A percentile compares a stretch with the other conserved stretches of the same genome.
Conservation (phyloP, 495 filamentous ascomycete genomes). For the Hypoxylon lenormandii region DNA sequence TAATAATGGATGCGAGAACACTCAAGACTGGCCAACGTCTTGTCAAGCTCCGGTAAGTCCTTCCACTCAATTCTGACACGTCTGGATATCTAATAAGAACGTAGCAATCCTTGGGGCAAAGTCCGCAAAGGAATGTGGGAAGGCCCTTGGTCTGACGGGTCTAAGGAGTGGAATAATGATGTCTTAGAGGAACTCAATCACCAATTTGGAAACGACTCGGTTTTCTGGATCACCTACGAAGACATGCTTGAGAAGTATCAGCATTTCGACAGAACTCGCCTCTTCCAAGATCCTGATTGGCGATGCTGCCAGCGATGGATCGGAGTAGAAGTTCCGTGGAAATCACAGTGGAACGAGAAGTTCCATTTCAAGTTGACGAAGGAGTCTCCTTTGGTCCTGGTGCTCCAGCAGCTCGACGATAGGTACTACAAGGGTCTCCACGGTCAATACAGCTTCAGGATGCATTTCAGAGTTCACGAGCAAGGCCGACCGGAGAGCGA, state of each 20-base stretch:
- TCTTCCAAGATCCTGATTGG: slow-evolving; percentile 84
- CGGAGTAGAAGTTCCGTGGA: slow-evolving; percentile 86
- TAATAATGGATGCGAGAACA: slow-evolving; percentile 80
- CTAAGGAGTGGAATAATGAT: slow-evolving; percentile 92
- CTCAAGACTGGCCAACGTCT: slow-evolving; percentile 62
- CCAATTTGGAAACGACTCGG: slow-evolving; percentile 89
- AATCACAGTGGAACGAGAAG: slow-evolving; percentile 85
- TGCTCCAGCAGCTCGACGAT: slow-evolving; percentile 87
- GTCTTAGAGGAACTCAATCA: slow-evolving; percentile 86
- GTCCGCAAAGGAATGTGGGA: slow-evolving; percentile 78
- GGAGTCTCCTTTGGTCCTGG: slow-evolving; percentile 78
- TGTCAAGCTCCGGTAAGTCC: slow-evolving; percentile 59
- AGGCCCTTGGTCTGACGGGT: slow-evolving; percentile 88
- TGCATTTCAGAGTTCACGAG: slow-evolving; percentile 88
- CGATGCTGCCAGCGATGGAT: slow-evolving; percentile 89
- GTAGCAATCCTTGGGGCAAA: slow-evolving; percentile 85
- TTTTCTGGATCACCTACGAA: slow-evolving; percentile 76
- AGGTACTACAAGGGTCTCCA: slow-evolving; percentile 86
- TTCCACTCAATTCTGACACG: background rate
- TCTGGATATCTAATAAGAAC: slow-evolving; percentile 17
- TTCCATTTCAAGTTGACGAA: slow-evolving; percentile 81
- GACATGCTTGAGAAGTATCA: slow-evolving; percentile 88
- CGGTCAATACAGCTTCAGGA: slow-evolving; percentile 82
- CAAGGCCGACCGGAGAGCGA: slow-evolving; percentile 75
- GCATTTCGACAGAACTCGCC: slow-evolving; percentile 86